These are phyloP conservation scores for Acer negundo DNA, from an alignment of 345 rosid species.

Conservation along the genomic window DNA sequence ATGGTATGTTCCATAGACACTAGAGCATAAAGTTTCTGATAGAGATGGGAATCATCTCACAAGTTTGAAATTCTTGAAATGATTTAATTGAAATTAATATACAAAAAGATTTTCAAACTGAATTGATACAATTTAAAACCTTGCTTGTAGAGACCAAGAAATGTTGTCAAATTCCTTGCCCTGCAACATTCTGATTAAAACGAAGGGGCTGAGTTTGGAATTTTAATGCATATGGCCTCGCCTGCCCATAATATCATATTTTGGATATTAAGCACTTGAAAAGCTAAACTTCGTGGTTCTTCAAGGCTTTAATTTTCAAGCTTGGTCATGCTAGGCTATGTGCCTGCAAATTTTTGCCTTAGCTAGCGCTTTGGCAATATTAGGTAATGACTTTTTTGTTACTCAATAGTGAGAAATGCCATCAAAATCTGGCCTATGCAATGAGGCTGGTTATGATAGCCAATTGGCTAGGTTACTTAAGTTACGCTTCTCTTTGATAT, in stretches of 20 bases:
- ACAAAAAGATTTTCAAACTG: slow-evolving; percentile 13
- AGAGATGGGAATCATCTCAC: slow-evolving; percentile 12
- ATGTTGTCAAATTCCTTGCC: slow-evolving; percentile 12
- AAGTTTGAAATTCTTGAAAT: slow-evolving; percentile 24
- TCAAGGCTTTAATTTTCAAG: neutral
- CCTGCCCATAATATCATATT: neutral
- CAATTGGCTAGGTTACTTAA: slow-evolving; percentile 3
- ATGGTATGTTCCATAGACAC: slow-evolving; percentile 64
- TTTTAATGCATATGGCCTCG: neutral
- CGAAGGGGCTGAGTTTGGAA: neutral
- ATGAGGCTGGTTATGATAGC: neutral
- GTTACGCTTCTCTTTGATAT: neutral
- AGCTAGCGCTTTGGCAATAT: neutral
- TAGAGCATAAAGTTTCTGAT: slow-evolving; percentile 25
- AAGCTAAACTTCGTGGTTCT: neutral
- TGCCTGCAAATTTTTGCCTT: neutral
- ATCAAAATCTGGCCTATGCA: neutral
- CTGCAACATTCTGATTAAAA: neutral
- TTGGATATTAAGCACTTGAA: slow-evolving; percentile 3
- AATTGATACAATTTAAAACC: slow-evolving; percentile 13
- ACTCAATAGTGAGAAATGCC: neutral
- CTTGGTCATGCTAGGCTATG: neutral
- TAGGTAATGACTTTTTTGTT: neutral
- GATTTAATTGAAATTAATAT: slow-evolving; percentile 15
- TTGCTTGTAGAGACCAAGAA: slow-evolving; percentile 12